Evolutionary conservation across 148 eudicot species (phyloP).

Genomic region (Limonium bicolor): DNA sequence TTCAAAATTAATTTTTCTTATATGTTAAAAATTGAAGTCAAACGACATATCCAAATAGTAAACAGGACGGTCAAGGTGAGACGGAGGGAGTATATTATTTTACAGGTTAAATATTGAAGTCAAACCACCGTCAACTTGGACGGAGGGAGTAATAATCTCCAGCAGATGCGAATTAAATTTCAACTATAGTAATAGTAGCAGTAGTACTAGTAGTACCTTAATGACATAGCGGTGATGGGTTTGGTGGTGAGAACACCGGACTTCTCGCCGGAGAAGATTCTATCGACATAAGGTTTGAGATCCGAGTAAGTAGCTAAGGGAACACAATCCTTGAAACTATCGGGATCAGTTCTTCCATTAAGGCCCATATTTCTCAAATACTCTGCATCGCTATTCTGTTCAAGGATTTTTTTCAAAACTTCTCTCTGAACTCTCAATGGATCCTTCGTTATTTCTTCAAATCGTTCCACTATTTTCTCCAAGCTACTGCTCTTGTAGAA

Average conservation of each 20-base stretch:
- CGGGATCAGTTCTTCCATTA: slow-evolving; percentile 35
- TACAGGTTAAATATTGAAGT: too few relatives aligned
- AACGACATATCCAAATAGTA: too few relatives aligned
- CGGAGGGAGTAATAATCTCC: too few relatives aligned
- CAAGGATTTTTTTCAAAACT: slow-evolving; percentile 22
- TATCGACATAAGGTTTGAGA: slow-evolving; percentile 35
- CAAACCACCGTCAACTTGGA: too few relatives aligned
- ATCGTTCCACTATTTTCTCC: slow-evolving; percentile 14
- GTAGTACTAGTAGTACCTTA: slow-evolving; percentile 34
- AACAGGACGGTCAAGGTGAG: too few relatives aligned
- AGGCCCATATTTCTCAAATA: slow-evolving; percentile 20
- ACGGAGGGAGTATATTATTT: too few relatives aligned
- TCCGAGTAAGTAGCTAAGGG: slow-evolving; percentile 50
- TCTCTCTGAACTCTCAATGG: slow-evolving; percentile 23
- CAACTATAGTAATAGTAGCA: background rate
- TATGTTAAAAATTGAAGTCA: too few relatives aligned
- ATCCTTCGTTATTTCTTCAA: slow-evolving; percentile 19
- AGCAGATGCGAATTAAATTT: too few relatives aligned
- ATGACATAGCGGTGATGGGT: slow-evolving; percentile 36
- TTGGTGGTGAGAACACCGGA: slow-evolving; percentile 33
- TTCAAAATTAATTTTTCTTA: too few relatives aligned
- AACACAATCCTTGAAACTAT: slow-evolving; percentile 52
- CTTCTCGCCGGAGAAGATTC: slow-evolving; percentile 27
- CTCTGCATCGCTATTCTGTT: slow-evolving; percentile 13
- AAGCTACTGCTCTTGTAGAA: too few relatives aligned